phyloP scores from a whole-genome alignment of 768 basidiomycete genomes.

The Saitozyma podzolica region DNA sequence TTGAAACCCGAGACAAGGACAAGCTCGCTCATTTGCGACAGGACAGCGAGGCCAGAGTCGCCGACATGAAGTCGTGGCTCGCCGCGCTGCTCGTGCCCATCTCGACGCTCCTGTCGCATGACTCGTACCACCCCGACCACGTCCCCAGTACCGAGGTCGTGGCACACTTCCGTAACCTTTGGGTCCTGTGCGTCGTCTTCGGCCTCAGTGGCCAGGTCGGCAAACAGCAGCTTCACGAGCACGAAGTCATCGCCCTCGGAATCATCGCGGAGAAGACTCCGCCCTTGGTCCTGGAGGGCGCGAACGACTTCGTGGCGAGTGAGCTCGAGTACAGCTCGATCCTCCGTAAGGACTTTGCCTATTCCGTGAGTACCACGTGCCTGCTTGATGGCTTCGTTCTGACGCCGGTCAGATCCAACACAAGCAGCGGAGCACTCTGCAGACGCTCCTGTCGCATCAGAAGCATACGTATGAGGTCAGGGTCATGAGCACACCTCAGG shows the following conservation, averaged over 20 bases:
- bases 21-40: slow-evolving; percentile 20
- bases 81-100: slow-evolving; percentile 87
- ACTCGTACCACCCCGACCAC: slow-evolving; percentile 65
- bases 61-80: slow-evolving; percentile 71
- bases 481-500: slow-evolving; percentile 73
- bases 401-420: slow-evolving; percentile 61
- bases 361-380: slow-evolving; percentile 35
- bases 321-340: slow-evolving; percentile 92
- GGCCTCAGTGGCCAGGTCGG: slow-evolving; percentile 62
- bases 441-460: slow-evolving; percentile 62
- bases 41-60: slow-evolving; percentile 45
- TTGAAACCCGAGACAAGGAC: slow-evolving; percentile 64
- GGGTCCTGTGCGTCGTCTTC: slow-evolving; percentile 89
- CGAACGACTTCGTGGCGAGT: slow-evolving; percentile 77
- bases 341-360: slow-evolving; percentile 70
- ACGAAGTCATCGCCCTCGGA: slow-evolving; percentile 72
- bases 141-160: slow-evolving; percentile 64
- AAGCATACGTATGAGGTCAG: slow-evolving; percentile 69
- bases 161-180: slow-evolving; percentile 82
- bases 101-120: slow-evolving; percentile 75
- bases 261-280: slow-evolving; percentile 87
- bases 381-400: not conserved
- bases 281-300: slow-evolving; percentile 74
- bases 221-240: slow-evolving; percentile 62
- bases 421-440: slow-evolving; percentile 67